Evolutionary conservation across 495 filamentous ascomycete species (phyloP).

Genomic region (Lichenothelia convexa): DNA sequence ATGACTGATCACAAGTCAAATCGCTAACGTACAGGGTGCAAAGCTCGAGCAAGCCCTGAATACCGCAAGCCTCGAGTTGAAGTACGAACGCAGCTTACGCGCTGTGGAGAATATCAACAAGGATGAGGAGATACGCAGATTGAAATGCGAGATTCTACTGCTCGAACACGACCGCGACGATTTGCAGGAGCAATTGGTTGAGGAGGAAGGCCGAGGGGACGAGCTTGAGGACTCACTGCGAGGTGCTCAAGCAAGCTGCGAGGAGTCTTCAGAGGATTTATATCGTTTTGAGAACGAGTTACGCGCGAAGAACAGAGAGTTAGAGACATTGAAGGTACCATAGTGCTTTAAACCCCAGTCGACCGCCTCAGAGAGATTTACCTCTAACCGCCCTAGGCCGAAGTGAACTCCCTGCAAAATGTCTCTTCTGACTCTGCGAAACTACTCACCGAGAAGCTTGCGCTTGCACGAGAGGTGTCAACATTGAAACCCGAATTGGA

Average conservation of each 20-base stretch:
- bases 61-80: constrained; percentile 38
- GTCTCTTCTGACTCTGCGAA: constrained; percentile 48
- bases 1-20: too few relatives aligned
- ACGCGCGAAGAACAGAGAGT: constrained; percentile 40
- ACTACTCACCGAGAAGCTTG: constrained; percentile 56
- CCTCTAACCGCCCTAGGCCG: constrained; percentile 37
- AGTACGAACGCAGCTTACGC: constrained; percentile 41
- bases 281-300: constrained; percentile 36
- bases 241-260: constrained; percentile 37
- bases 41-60: constrained; percentile 26
- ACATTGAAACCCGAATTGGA: constrained; percentile 60
- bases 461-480: constrained; percentile 51
- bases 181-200: constrained; percentile 39
- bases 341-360: neutral
- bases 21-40: too few relatives aligned
- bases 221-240: constrained; percentile 30
- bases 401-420: constrained; percentile 43
- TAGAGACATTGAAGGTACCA: constrained; percentile 46
- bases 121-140: constrained; percentile 46
- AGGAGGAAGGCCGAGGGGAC: constrained; percentile 33
- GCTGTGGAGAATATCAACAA: constrained; percentile 41
- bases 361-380: neutral
- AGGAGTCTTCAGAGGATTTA: constrained; percentile 34
- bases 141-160: constrained; percentile 46
- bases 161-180: constrained; percentile 54